Conservation (phyloP, 441 rosid genomes). For the Jatropha podagrica region DNA sequence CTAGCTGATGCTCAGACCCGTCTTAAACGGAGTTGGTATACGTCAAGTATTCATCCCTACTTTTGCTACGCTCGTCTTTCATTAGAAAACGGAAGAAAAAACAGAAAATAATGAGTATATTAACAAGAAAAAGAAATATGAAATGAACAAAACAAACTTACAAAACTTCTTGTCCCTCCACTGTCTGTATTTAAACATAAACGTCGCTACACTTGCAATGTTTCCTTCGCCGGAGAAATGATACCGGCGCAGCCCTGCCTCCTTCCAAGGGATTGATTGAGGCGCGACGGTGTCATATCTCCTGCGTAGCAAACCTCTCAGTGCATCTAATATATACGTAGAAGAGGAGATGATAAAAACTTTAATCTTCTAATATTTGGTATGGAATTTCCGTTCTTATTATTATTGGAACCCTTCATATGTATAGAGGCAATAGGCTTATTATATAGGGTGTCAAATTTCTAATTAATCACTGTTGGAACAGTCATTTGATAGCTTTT, state of each 20-base stretch:
- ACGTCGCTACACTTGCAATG: constrained; percentile 28
- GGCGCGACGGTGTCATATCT: constrained; percentile 49
- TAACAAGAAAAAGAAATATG: background rate
- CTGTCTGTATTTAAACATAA: background rate
- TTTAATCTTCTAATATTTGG: too few relatives aligned
- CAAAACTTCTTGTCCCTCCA: too few relatives aligned
- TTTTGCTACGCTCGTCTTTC: background rate
- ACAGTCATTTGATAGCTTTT: too few relatives aligned
- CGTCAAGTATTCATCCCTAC: too few relatives aligned
- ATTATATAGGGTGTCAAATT: too few relatives aligned
- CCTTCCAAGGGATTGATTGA: background rate
- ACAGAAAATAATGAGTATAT: background rate
- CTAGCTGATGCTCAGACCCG: too few relatives aligned
- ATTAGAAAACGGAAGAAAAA: background rate
- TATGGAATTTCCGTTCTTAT: too few relatives aligned
- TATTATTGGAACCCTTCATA: too few relatives aligned
- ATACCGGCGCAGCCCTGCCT: constrained; percentile 29
- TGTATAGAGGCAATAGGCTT: too few relatives aligned
- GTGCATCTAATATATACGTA: background rate
- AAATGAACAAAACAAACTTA: background rate
- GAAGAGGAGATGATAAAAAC: too few relatives aligned
- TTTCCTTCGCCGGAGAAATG: constrained; percentile 44
- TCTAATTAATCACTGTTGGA: too few relatives aligned
- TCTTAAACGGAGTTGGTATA: too few relatives aligned
- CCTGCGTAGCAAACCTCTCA: constrained; percentile 48